phyloP scores from a whole-genome alignment of 2,329 filamentous ascomycete genomes.

The Penicillium sp. region DNA sequence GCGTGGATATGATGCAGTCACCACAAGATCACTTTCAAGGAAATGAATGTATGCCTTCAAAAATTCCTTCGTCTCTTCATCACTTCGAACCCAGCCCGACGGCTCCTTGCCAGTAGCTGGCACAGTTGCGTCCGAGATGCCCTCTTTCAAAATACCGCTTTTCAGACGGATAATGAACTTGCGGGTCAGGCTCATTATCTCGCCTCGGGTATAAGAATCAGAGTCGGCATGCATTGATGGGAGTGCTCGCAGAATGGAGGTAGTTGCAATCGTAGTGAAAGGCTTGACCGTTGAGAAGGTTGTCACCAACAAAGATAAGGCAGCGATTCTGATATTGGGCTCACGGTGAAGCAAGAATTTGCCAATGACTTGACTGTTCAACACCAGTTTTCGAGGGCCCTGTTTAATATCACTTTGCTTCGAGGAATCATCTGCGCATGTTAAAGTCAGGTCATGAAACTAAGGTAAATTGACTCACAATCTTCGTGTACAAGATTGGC shows the following conservation, averaged over 20 bases:
- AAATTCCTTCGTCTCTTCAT: conserved; percentile 55
- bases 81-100: conserved; percentile 46
- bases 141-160: conserved; percentile 54
- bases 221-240: conserved; percentile 75
- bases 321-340: conserved; percentile 70
- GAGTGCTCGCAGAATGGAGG: conserved; percentile 63
- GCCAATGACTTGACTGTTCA: conserved; percentile 37
- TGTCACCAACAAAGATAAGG: conserved; percentile 74
- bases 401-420: conserved; percentile 16
- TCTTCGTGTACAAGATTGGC: conserved; percentile 67
- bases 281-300: conserved; percentile 73
- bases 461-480: conserved; percentile 41
- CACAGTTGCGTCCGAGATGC: conserved; percentile 24
- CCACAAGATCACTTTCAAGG: conserved; percentile 68
- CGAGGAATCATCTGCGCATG: conserved; percentile 27
- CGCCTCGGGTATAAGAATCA: conserved; percentile 81
- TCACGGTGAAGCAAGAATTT: conserved; percentile 49
- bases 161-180: conserved; percentile 74
- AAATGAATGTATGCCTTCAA: conserved; percentile 73
- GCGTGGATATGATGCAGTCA: conserved; percentile 84
- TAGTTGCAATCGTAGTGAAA: conserved; percentile 62
- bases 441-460: conserved; percentile 11
- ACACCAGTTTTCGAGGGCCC: conserved; percentile 23
- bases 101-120: conserved; percentile 15
- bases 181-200: conserved; percentile 71